Evolutionary conservation across 2,329 filamentous ascomycete genomes (phyloP), one percentile per base, ranked within the genome.

Genomic region (Neofusicoccum parvum): DNA sequence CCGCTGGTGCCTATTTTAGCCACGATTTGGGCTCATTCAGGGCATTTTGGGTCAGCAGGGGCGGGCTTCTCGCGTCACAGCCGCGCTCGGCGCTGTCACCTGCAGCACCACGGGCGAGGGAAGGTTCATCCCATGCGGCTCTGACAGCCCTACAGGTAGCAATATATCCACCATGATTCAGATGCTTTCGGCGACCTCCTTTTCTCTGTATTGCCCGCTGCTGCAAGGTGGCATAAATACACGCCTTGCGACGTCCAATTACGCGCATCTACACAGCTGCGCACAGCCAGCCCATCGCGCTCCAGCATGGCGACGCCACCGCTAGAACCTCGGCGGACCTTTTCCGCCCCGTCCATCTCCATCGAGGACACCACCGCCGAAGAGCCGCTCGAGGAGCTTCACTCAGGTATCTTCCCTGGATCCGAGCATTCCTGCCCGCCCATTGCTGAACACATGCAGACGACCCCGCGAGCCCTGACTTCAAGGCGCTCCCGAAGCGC

Each of bases 351-450:
- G 17, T 73, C 74, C 49, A 77, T 77, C 53, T 74, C 70, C 32
- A 68, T 78, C 3, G 73, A 78, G 68, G 75, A 78, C 59, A 76
- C 72, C 39, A 70, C 70, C 59, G 70, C n/a, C 50, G 46, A 64
- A 10, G 62, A 68, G 36, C 65, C 67, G 17, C 62, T 68, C 23
- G 46, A 65, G 27, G 32, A 65, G 17, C 12, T 34, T 41, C 48
- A 46, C 53, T 37, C 63, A 62, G 65, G 65, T 62, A 62, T 54
- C 34, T 41, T 58, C 41, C 62, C 53, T 54, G 23, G 36, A 20
- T 10, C 11, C 48, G 6, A 23, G 37, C 62, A 56, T 48, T 4
- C 17, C 17, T n/a, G 62, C 41, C 39, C 20, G 32, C 41, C 34
- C 15, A 27, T 2, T 37, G 17, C 62, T 64, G 36, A 56, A 10